phyloP scores from a whole-genome alignment of 1,139 yeast genomes.

The Suhomyces terraborum region DNA sequence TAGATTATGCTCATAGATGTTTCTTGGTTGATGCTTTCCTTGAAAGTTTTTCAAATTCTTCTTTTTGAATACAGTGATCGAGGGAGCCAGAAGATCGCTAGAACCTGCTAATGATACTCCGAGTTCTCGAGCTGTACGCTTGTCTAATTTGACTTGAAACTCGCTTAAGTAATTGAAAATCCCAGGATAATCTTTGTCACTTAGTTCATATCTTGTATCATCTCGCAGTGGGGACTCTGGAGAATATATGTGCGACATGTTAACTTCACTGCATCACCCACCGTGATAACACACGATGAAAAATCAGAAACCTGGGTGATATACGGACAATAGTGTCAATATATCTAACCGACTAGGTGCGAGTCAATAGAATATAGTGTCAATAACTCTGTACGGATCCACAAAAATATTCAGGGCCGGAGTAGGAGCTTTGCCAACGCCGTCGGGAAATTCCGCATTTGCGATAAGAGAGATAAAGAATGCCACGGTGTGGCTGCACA shows the following conservation, averaged over 20 bases:
- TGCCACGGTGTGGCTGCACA: constrained; percentile 5
- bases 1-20: constrained; percentile 25
- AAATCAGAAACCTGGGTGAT: background rate
- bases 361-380: constrained; percentile 3
- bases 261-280: constrained; percentile 1
- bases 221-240: constrained; percentile 2
- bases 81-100: constrained; percentile 11
- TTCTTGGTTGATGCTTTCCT: constrained; percentile 12
- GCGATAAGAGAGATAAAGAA: constrained; percentile 7
- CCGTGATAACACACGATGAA: constrained; percentile 1
- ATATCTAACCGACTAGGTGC: background rate
- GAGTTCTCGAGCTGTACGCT: constrained; percentile 1
- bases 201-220: constrained; percentile 10
- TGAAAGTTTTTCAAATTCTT: constrained; percentile 22
- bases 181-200: constrained; percentile 17
- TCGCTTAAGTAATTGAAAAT: constrained; percentile 19
- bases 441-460: constrained; percentile 9
- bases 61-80: constrained; percentile 27
- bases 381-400: constrained; percentile 5
- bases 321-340: background rate
- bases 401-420: constrained; percentile 9
- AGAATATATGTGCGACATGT: constrained; percentile 5
- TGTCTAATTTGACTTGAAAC: constrained; percentile 20
- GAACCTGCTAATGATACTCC: constrained; percentile 11
- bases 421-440: constrained; percentile 4